Percentiles rank a stretch among this genome's conserved stretches.
Evolutionary conservation across 1,284 basidiomycete species (phyloP).

Genomic region (Crepidotus sp.): DNA sequence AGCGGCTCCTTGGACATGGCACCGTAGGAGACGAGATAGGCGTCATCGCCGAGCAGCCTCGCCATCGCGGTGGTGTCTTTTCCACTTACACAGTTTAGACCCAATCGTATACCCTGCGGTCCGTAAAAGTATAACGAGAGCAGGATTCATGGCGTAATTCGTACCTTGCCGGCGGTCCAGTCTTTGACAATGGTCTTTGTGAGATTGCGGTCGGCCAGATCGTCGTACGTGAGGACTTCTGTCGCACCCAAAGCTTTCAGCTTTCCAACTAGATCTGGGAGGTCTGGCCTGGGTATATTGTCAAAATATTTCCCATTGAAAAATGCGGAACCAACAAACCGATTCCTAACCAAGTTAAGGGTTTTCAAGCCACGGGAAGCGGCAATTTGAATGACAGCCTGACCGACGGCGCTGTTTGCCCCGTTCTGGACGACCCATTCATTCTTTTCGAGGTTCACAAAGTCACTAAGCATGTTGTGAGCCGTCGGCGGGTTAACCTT

Average conservation of each 20-base stretch:
- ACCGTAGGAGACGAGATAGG: constrained; percentile 77
- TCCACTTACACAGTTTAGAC: constrained; percentile 76
- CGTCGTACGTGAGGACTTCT: constrained; percentile 67
- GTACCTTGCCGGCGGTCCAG: constrained; percentile 53
- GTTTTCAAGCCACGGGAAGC: constrained; percentile 58
- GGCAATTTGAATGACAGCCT: constrained; percentile 76
- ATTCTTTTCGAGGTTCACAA: constrained; percentile 49
- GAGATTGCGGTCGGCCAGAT: constrained; percentile 48
- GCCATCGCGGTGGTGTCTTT: constrained; percentile 60
- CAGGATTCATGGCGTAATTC: not conserved
- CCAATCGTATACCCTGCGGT: constrained; percentile 50
- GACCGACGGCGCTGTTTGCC: constrained; percentile 77
- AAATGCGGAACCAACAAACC: constrained; percentile 33
- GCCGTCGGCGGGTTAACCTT: constrained; percentile 81
- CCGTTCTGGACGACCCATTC: constrained; percentile 81
- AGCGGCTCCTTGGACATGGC: constrained; percentile 82
- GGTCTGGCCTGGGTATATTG: constrained; percentile 23
- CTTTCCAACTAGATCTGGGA: constrained; percentile 41
- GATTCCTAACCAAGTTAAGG: constrained; percentile 68
- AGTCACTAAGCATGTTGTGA: constrained; percentile 70
- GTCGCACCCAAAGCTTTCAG: constrained; percentile 59
- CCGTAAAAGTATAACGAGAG: not conserved
- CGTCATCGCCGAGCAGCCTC: constrained; percentile 52
- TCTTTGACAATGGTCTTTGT: constrained; percentile 31
- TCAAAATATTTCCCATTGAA: not conserved